These are phyloP conservation scores for Besnoitia besnoiti DNA, from an alignment of 169 alveolate genomes.

Conservation along the genomic window DNA sequence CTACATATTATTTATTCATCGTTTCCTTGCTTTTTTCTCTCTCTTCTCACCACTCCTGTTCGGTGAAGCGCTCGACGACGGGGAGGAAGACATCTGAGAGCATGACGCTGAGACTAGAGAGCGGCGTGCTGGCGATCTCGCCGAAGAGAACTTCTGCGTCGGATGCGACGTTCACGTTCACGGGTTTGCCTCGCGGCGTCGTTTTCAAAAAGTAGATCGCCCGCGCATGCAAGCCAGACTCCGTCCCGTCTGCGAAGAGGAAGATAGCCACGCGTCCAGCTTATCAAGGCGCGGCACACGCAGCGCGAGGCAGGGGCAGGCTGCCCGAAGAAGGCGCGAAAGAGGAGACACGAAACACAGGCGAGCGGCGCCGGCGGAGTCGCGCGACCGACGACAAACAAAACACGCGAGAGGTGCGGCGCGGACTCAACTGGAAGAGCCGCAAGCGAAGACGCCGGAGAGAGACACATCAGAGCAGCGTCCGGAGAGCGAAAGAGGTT, in stretches of 20 bases:
- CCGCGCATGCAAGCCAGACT: background rate
- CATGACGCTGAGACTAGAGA: conserved; percentile 78
- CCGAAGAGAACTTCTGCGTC: conserved; percentile 82
- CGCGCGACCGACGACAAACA: too few species aligned
- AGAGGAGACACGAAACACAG: background rate
- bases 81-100: conserved; percentile 78
- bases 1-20: too few species aligned
- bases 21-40: background rate
- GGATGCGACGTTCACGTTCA: conserved; percentile 70
- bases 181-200: conserved; percentile 74
- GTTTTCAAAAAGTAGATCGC: conserved; percentile 73
- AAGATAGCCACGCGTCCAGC: background rate
- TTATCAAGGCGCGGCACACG: background rate
- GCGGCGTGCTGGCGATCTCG: conserved; percentile 81
- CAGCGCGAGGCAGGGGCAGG: background rate
- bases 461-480: too few species aligned
- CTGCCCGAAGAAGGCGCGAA: background rate
- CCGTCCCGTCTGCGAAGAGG: background rate
- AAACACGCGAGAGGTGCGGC: too few species aligned
- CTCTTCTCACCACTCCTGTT: conserved; percentile 17
- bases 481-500: too few species aligned
- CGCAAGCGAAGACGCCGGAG: background rate
- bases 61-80: conserved; percentile 62
- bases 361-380: background rate
- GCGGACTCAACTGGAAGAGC: too few species aligned